Evolutionary conservation across 1,139 yeast species (phyloP), one percentile per base, ranked within the genome.

Genomic region (Debaryomyces subglobosus): DNA sequence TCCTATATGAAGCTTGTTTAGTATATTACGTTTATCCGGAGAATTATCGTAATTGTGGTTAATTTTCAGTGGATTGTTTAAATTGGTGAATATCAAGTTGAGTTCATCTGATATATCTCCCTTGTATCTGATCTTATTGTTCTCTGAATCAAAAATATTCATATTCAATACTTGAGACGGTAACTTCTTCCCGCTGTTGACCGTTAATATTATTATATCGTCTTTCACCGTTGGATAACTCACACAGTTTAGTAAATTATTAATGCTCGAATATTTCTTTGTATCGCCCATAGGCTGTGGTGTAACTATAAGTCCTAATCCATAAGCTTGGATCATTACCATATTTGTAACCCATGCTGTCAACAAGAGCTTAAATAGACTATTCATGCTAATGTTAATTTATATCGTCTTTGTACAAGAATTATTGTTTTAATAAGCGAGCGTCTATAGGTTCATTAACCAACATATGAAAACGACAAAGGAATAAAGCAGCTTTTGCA

Each of bases 141-240:
- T 62, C 21, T 68, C 71, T 25, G 68, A 67, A 51, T 76, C 81
- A 50, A 75, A 65, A 4, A 76, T 67, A 43, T 63, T 62, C 41
- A 76, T 57, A 52, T 73, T 70, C 49, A 76, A 63, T 24, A 48
- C 47, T 51, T 76, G 81, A n/a, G 74, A 65, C 5, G 64, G 56
- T 4, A 66, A 44, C 21, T 55, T 60, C 32, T 65, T 70, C 24
- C 77, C 78, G 41, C 65, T 51, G 15, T 62, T 54, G 32, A 74
- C 56, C 30, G 60, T 60, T 21, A 74, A 67, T 63, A 72, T 59
- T 24, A 75, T 56, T 23, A 74, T 63, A 47, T 76, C 80, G 52
- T 74, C 68, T 34, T 63, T 59, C 37, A 65, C 63, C 5, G 77
- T 71, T n/a, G 61, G 58, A 54, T 76, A 75, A 38, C 70, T 64